Percentiles rank a stretch among this genome's conserved stretches.
phyloP scores from a whole-genome alignment of 73 alveolate species.

The Paramecium pentaurelia region DNA sequence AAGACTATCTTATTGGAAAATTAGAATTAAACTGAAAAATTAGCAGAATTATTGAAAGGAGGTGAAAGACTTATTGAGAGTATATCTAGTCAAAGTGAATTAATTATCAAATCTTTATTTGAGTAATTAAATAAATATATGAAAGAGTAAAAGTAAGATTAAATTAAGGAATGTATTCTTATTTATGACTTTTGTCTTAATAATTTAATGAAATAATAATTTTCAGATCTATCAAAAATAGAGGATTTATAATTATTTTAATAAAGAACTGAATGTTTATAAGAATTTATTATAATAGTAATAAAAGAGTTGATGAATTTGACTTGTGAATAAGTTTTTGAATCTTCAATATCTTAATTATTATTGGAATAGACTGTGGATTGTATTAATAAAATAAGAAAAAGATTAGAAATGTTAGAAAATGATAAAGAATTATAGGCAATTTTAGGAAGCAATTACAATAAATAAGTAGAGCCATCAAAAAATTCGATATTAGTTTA shows the following conservation, averaged over 20 bases:
- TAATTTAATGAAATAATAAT: background rate
- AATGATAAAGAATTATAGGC: background rate
- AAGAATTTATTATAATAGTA: background rate
- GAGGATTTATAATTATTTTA: background rate
- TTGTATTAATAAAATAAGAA: background rate
- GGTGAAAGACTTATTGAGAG: slow-evolving; percentile 31
- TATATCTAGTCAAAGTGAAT: slow-evolving; percentile 25
- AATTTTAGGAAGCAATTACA: background rate
- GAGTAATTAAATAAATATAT: background rate
- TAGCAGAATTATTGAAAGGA: background rate
- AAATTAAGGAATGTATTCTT: background rate
- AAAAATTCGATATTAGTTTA: background rate
- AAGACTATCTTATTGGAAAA: background rate
- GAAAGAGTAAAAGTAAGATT: background rate
- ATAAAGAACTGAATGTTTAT: slow-evolving; percentile 10
- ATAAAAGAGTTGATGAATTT: background rate
- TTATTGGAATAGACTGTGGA: background rate
- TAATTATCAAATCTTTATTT: background rate
- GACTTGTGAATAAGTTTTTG: background rate
- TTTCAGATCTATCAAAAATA: background rate
- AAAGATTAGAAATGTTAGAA: background rate
- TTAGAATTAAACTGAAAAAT: background rate
- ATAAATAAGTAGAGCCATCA: background rate
- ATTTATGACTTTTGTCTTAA: background rate
- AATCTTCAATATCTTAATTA: background rate